These are phyloP conservation scores for Hypoxylon perforatum DNA, from an alignment of 495 filamentous ascomycete genomes.

Conservation along the genomic window DNA sequence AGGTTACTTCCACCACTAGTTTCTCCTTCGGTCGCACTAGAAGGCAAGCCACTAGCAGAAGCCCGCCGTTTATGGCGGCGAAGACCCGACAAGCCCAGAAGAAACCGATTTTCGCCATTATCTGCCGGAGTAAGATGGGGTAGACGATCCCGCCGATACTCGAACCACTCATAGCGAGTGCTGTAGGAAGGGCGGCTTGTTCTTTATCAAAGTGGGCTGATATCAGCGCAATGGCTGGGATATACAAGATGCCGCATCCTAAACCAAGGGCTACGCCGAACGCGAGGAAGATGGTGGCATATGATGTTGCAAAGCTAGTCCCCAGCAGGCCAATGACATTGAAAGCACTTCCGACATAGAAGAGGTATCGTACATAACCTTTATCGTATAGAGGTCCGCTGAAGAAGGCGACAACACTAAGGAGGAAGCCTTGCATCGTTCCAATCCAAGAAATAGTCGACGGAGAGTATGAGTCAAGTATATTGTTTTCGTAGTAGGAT, in stretches of 20 bases:
- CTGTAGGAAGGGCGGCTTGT: constrained; percentile 74
- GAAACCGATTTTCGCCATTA: constrained; percentile 67
- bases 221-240: constrained; percentile 76
- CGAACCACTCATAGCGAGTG: constrained; percentile 77
- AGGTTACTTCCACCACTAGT: constrained; percentile 30
- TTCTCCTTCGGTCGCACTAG: constrained; percentile 56
- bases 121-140: constrained; percentile 68
- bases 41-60: constrained; percentile 57
- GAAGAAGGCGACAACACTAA: constrained; percentile 68
- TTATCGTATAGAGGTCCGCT: constrained; percentile 72
- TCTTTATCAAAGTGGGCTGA: constrained; percentile 76
- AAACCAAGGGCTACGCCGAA: constrained; percentile 59
- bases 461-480: constrained; percentile 45
- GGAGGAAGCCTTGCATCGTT: constrained; percentile 71
- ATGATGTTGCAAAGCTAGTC: constrained; percentile 54
- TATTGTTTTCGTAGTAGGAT: constrained; percentile 51
- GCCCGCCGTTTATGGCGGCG: constrained; percentile 63
- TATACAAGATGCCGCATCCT: constrained; percentile 68
- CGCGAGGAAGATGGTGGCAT: constrained; percentile 57
- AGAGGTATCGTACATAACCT: constrained; percentile 66
- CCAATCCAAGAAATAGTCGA: constrained; percentile 67
- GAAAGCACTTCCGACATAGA: constrained; percentile 63
- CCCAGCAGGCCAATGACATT: constrained; percentile 68
- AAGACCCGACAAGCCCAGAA: constrained; percentile 72
- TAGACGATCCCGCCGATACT: constrained; percentile 75